Evolutionary conservation across 495 filamentous ascomycete genomes (phyloP), one percentile per base, ranked within the genome.

Genomic region (Aspergillus sclerotiicarbonarius): DNA sequence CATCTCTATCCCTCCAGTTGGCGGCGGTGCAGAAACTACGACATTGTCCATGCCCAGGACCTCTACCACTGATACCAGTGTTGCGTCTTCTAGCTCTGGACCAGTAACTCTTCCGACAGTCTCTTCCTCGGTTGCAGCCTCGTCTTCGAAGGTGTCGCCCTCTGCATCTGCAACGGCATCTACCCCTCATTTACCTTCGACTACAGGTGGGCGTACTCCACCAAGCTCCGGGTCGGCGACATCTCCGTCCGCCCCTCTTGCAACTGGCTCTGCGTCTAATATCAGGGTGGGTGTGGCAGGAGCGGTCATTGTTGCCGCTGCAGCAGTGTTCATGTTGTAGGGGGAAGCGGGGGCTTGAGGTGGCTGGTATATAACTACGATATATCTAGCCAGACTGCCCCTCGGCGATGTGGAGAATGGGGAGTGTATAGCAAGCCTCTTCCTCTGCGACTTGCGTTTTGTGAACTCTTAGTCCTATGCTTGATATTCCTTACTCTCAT

Each of bases 1-100:
- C 35, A 75, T 79, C 62, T 60, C 63, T 20, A 51, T 79, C 5
- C 70, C 74, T 16, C 69, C 72, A 4, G 58, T 71, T 31, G 65
- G 57, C 15, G 56, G 19, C 16, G 46, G 39, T 4, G 33, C 39
- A 6, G 53, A 41, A 32, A 71, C 70, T 39, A 56, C 68, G 35
- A 54, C 51, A 13, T 33, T 59, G 4, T 18, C 44, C 25, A 33
- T 51, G 19, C 49, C 39, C 21, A 59, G 18, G 32, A 18, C 46
- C 39, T 43, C 61, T 10, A 19, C 51, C 18, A 53, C 51, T 31
- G 47, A 54, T 49, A 62, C 59, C 6, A 51, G 13, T 5, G 37
- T 48, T 20, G 18, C 32, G 7, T 9, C 60, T 25, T 54, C 64
- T 3, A 61, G 31, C 10, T 56, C 49, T 8, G 32, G 30, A 55